Evolutionary conservation across 345 rosid species (phyloP), one percentile per base, ranked within the genome.

Genomic region (Ceriops zippeliana): DNA sequence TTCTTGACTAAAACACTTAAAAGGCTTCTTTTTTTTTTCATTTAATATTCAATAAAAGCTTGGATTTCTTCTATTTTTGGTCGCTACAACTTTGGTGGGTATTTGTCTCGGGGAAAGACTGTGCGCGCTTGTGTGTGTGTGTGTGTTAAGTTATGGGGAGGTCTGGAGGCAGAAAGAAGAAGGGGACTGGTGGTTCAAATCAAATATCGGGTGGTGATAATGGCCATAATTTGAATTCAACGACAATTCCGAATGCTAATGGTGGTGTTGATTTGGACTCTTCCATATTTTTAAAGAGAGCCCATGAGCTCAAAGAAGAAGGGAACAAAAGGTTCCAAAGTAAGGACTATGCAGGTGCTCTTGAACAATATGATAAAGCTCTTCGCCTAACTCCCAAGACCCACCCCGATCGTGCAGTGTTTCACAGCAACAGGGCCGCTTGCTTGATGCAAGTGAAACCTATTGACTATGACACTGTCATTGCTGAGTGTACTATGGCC

Each of bases 371-470:
- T 71, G 84, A 83, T 26, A 87, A 82, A 70, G 99, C 89, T 56
- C 82, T 95, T 69, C 78, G 76, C 72, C 86, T 91, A 30, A 86
- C 83, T 27, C 89, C 99, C 0, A 91, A 88, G 69, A 83, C 62
- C 62, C 96, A 95, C 73, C 92, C 87, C 0, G 99, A 95, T 46
- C 83, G 96, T 49, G 99, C 97, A 22, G 87, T 95, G 63, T 91
- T 88, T 69, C 97, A 95, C 34, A 88, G 97, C 85, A 95, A 95
- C 37, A 80, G 91, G 61, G 97, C 99, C 30, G 97, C 97, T 66
- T 93, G 98, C 71, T 81, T 93, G 86, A 90, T 93, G 97, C 99
- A 95, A 72, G 88, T 95, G 99, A 95, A 95, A 67, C 99, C 99
- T 4, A 79, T 91, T 32, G 91, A 91, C 64, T 95, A 91, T 59